Evolutionary conservation across 2,329 filamentous ascomycete species (phyloP).

Genomic region (Neopestalotiopsis sp.): DNA sequence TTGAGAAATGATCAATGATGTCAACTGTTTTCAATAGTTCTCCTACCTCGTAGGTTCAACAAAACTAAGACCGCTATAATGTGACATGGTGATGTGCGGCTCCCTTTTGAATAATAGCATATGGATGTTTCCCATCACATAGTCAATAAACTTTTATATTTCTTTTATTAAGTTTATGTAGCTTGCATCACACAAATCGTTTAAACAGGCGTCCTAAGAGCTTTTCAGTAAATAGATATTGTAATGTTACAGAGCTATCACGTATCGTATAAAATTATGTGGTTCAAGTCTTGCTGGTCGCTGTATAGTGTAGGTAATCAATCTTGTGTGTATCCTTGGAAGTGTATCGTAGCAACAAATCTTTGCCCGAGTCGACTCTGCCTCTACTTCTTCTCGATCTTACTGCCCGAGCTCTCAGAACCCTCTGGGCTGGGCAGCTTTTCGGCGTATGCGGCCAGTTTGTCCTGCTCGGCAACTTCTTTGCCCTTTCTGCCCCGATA

Average conservation of each 20-base stretch:
- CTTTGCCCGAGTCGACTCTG: not conserved
- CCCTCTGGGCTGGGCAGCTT: conserved; percentile 36
- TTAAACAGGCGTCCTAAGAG: no score
- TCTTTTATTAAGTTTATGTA: no score
- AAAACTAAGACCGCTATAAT: no score
- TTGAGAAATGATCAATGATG: not conserved
- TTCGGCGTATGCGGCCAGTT: conserved; percentile 33
- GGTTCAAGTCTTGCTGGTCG: not conserved
- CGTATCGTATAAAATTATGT: no score
- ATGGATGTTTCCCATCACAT: no score
- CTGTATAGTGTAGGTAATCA: not conserved
- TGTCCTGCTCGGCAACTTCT: conserved; percentile 23
- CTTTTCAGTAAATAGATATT: no score
- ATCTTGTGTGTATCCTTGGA: not conserved
- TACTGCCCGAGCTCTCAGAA: conserved; percentile 19
- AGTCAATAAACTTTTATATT: no score
- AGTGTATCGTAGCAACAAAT: not conserved
- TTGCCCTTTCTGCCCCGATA: conserved; percentile 17
- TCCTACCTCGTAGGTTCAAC: no score
- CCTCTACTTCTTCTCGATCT: conserved; percentile 7
- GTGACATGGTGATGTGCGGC: no score
- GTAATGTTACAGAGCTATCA: no score
- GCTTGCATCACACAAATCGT: no score
- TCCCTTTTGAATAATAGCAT: no score
- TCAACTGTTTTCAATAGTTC: not conserved